Percentiles rank a stretch among this genome's conserved stretches.
These are phyloP conservation scores for Phytophthora cactorum DNA, from an alignment of 352 stramenopile species.

Conservation along the genomic window DNA sequence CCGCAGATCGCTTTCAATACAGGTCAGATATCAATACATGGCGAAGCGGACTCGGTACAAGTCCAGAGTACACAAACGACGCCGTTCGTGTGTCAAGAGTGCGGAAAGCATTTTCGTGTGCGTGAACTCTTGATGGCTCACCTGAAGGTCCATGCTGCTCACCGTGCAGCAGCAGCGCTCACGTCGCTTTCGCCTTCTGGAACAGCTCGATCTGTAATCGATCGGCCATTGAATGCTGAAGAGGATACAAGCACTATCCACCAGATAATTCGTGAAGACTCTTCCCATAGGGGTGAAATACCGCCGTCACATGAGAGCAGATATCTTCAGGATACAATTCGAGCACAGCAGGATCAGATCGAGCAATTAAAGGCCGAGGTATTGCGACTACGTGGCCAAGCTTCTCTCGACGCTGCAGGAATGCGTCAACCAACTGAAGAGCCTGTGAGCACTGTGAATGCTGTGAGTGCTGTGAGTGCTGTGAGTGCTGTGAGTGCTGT, in stretches of 20 bases:
- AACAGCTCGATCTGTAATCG: constrained; percentile 7
- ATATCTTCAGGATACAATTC: constrained; percentile 46
- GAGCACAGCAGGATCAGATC: constrained; percentile 56
- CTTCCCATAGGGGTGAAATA: not conserved
- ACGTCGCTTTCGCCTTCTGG: constrained; percentile 21
- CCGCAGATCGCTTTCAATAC: constrained; percentile 6
- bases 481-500: too few species aligned
- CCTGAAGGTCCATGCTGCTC: constrained; percentile 24
- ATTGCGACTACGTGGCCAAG: constrained; percentile 34
- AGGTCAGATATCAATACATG: not conserved
- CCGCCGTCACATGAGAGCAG: constrained; percentile 17
- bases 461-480: not conserved
- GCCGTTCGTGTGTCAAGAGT: constrained; percentile 33
- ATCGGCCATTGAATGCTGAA: constrained; percentile 8
- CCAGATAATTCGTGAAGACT: constrained; percentile 1
- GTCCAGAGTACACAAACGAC: not conserved
- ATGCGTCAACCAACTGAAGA: constrained; percentile 4
- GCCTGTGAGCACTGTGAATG: not conserved
- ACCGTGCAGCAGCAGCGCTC: constrained; percentile 20
- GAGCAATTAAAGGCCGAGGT: constrained; percentile 46
- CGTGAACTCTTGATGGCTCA: constrained; percentile 41
- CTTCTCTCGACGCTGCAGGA: constrained; percentile 12
- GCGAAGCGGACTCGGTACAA: not conserved
- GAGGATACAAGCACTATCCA: not conserved
- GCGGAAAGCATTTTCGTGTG: constrained; percentile 39